Conservation (phyloP, 306 rosid genomes). For the Vigna hirtella region DNA sequence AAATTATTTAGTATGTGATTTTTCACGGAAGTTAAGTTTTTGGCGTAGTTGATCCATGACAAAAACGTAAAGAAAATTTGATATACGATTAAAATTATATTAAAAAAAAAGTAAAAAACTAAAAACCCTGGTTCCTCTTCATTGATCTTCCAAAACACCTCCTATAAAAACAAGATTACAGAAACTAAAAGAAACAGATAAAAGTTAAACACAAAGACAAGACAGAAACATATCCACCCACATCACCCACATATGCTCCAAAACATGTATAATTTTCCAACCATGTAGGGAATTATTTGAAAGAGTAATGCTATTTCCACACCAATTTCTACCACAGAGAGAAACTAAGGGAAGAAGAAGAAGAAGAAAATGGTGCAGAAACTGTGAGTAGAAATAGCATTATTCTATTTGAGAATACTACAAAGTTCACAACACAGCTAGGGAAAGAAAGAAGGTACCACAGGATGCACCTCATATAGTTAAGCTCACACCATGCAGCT, state of each 20-base stretch:
- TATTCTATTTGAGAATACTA: slow-evolving; percentile 2
- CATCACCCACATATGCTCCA: background rate
- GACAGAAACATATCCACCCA: background rate
- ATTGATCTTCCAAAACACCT: background rate
- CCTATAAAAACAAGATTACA: background rate
- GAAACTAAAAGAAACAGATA: background rate
- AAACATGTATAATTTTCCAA: background rate
- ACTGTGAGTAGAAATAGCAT: slow-evolving; percentile 20
- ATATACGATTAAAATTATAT: background rate
- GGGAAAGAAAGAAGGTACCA: background rate
- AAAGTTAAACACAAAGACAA: background rate
- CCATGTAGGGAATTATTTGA: slow-evolving; percentile 16
- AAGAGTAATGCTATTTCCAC: slow-evolving; percentile 23
- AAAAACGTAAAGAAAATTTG: background rate
- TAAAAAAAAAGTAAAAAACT: too few relatives aligned
- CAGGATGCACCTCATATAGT: background rate
- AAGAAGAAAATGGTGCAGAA: background rate
- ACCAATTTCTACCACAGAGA: background rate
- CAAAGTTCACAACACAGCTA: background rate
- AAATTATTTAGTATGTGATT: background rate
- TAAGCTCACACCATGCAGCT: slow-evolving; percentile 13
- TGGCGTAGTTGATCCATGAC: background rate
- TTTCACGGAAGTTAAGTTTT: background rate
- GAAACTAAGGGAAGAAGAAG: background rate
- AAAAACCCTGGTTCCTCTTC: background rate